Conservation (phyloP, 805 yeast genomes). For the Starmerella bacillaris region DNA sequence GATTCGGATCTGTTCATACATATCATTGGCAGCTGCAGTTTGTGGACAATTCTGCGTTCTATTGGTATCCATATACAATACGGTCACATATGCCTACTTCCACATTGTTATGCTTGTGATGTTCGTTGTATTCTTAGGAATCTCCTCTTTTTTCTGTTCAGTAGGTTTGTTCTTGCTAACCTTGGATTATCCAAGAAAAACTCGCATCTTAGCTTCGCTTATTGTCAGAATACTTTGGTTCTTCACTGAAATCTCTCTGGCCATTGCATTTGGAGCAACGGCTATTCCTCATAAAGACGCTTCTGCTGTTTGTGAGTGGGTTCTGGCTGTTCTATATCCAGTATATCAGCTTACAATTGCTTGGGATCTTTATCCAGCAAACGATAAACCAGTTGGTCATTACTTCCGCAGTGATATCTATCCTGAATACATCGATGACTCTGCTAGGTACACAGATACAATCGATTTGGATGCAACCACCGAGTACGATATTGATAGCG, state of each 20-base stretch:
- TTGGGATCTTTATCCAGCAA: slow-evolving; percentile 53
- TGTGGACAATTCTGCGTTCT: slow-evolving; percentile 58
- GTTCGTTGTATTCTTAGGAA: slow-evolving; percentile 52
- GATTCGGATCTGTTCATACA: slow-evolving; percentile 23
- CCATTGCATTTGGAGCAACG: slow-evolving; percentile 35
- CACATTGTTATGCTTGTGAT: slow-evolving; percentile 47
- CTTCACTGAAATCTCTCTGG: slow-evolving; percentile 44
- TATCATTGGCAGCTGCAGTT: slow-evolving; percentile 31
- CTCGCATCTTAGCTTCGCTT: slow-evolving; percentile 26
- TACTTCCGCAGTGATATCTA: too few relatives aligned
- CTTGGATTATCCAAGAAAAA: slow-evolving; percentile 25
- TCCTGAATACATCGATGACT: not conserved
- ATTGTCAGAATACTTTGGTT: slow-evolving; percentile 48
- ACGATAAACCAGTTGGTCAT: slow-evolving; percentile 24
- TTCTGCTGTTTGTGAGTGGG: slow-evolving; percentile 65
- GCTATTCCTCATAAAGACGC: slow-evolving; percentile 27
- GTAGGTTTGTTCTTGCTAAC: slow-evolving; percentile 33
- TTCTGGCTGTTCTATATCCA: slow-evolving; percentile 69
- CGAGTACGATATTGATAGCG: too few relatives aligned
- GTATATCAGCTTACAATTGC: slow-evolving; percentile 43
- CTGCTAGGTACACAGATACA: not conserved
- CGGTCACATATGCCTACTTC: slow-evolving; percentile 35
- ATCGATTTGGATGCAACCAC: not conserved
- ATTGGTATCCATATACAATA: slow-evolving; percentile 57
- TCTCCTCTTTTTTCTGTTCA: slow-evolving; percentile 31